Base-by-base conservation (phyloP, 2,329 filamentous ascomycete genomes). In the Emmonsiellopsis sp. region DNA sequence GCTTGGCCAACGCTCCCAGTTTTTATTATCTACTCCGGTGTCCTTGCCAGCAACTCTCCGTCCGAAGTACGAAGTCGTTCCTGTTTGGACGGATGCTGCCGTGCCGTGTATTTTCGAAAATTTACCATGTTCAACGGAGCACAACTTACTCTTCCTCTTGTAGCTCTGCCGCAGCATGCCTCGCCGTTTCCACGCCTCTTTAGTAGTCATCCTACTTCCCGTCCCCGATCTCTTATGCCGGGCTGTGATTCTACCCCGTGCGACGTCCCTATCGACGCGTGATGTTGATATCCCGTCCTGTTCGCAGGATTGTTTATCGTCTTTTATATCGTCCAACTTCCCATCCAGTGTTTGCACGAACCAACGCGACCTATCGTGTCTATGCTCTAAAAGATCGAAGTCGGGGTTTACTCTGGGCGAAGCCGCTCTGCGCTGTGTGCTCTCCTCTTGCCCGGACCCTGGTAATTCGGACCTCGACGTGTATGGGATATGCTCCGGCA, bases 361-460 rank as follows among this genome's bases (percentile, higher is more conserved):
- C 36, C 69, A 70, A 11, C 73, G 77, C 9, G 75, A 83, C 31
- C 65, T 88, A 59, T 69, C 75, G 61, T 88, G 84, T 59, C 73
- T 89, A 6, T 90, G 86, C 65, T 76, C 77, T 39, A 74, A 76
- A 54, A 73, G 74, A 36, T 84, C 84, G 7, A 69, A 66, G 10
- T 78, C 78, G 33, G 84, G 82, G 8, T 85, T 83, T 60, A 88
- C 86, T 1, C 62, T 88, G 47, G 85, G 84, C n/a, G 86, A 89
- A 68, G 85, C 78, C 9, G 84, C 82, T 4, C 68, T 88, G 57
- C 79, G 84, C 62, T 90, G 86, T 65, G 76, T 87, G 36, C 72
- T 79, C 7, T 79, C 79, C 2, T 69, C 68, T 11, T 90, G 86
- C 65, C 65, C 71, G 4, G 70, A 72, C 2, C 61, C 68, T 9